Evolutionary conservation across 495 filamentous ascomycete genomes (phyloP).

Genomic region (Penicillium paxilli): DNA sequence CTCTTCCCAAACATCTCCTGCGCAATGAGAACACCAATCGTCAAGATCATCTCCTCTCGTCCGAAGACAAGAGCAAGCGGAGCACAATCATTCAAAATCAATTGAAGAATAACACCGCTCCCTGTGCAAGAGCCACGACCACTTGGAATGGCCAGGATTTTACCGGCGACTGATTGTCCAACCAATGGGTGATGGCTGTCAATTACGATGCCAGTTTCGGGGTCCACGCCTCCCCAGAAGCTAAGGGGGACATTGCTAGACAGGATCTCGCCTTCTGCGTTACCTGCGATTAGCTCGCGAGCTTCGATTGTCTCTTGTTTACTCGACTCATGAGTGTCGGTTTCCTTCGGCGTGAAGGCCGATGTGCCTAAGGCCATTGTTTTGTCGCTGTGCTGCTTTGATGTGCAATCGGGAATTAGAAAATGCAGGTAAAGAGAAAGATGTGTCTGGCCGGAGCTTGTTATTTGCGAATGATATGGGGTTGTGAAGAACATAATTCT

Average conservation of each 20-base stretch:
- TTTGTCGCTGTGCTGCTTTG: neutral
- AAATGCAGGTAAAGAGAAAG: no score
- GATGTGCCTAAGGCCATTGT: neutral
- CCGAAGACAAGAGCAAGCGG: conserved; percentile 27
- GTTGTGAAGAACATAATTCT: no score
- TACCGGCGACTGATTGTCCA: conserved; percentile 16
- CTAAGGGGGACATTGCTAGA: conserved; percentile 22
- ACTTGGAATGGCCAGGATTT: conserved; percentile 28
- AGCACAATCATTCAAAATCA: conserved; percentile 21
- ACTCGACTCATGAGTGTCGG: neutral
- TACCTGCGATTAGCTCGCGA: neutral
- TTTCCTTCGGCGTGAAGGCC: neutral
- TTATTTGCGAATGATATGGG: no score
- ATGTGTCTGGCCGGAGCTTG: no score
- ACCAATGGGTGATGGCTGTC: conserved; percentile 32
- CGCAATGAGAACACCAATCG: conserved; percentile 29
- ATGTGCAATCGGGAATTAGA: no score
- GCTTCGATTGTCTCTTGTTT: neutral
- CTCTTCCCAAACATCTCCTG: conserved; percentile 24
- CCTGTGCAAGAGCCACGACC: conserved; percentile 34
- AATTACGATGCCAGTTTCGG: conserved; percentile 24
- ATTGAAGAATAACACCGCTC: conserved; percentile 31
- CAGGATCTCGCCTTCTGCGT: conserved; percentile 12
- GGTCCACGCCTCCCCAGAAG: conserved; percentile 35
- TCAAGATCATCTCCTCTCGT: conserved; percentile 29